Percentiles rank a stretch among this genome's conserved stretches.
These are phyloP conservation scores for Magnolia changhungtana DNA, from an alignment of 164 flowering plant genomes.

Conservation along the genomic window DNA sequence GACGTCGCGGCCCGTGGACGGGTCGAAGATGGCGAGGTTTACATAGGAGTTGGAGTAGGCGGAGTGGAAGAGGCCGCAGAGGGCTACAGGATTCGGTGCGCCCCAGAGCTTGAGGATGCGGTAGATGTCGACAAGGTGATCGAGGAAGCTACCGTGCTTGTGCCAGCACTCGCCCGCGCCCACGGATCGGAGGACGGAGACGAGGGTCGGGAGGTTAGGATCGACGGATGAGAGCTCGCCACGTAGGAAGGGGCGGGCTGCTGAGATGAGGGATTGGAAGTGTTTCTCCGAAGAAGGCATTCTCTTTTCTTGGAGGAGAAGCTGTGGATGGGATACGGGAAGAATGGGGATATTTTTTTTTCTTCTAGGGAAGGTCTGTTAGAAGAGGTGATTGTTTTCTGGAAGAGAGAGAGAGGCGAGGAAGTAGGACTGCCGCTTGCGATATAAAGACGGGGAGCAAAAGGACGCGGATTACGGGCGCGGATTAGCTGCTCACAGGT, in stretches of 20 bases:
- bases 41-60: conserved; percentile 97
- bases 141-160: conserved; percentile 92
- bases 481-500: no score
- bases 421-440: no score
- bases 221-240: conserved; percentile 62
- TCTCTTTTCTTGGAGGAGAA: no score
- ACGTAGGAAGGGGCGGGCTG: conserved; percentile 75
- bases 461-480: no score
- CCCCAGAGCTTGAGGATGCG: conserved; percentile 71
- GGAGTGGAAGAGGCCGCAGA: conserved; percentile 97
- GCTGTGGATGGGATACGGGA: background rate
- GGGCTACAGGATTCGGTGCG: conserved; percentile 53
- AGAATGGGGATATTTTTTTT: no score
- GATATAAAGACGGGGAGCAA: no score
- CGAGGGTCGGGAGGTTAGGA: conserved; percentile 54
- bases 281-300: conserved; percentile 11
- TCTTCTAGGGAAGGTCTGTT: no score
- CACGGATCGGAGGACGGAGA: conserved; percentile 66
- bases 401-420: no score
- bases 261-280: conserved; percentile 38
- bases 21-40: conserved; percentile 91
- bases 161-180: conserved; percentile 99
- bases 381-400: no score
- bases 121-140: conserved; percentile 76
- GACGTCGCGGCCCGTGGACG: conserved; percentile 63